Conservation (phyloP, 805 yeast genomes). For the Ascoidea tarda region DNA sequence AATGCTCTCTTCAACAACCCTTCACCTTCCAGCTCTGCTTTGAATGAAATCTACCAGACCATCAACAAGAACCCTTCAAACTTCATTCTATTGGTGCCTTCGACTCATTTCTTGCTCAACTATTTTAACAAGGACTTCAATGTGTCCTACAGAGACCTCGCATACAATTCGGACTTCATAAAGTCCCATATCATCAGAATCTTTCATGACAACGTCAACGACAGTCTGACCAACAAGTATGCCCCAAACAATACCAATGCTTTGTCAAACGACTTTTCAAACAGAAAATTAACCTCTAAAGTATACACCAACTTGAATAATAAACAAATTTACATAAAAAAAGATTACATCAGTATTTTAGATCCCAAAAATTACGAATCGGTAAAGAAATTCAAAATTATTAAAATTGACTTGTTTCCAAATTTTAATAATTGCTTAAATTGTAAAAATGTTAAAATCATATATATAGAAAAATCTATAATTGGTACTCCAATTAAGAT, state of each 20-base stretch:
- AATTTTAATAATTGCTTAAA: slow-evolving; percentile 46
- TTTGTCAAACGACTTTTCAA: too few relatives aligned
- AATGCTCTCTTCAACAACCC: slow-evolving; percentile 58
- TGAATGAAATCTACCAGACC: slow-evolving; percentile 29
- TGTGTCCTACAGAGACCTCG: background rate
- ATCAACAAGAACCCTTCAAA: slow-evolving; percentile 29
- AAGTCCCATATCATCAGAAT: background rate
- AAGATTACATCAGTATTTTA: background rate
- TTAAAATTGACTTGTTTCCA: slow-evolving; percentile 30
- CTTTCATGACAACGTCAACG: background rate
- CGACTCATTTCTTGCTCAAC: slow-evolving; percentile 28
- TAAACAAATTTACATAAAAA: background rate
- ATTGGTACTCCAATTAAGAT: slow-evolving; percentile 24
- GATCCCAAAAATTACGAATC: background rate
- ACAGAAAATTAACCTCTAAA: too few relatives aligned
- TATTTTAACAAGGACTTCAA: slow-evolving; percentile 20
- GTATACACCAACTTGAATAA: background rate
- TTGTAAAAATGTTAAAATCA: slow-evolving; percentile 39
- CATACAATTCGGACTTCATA: background rate
- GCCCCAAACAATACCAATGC: too few relatives aligned
- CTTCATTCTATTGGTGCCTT: slow-evolving; percentile 55
- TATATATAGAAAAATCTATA: slow-evolving; percentile 43
- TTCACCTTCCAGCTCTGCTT: slow-evolving; percentile 28
- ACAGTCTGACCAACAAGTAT: background rate
- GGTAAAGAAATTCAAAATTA: slow-evolving; percentile 22